Percentiles rank a stretch among this genome's conserved stretches.
Evolutionary conservation across 768 basidiomycete genomes (phyloP).

Genomic region (Leccinum arenicola): DNA sequence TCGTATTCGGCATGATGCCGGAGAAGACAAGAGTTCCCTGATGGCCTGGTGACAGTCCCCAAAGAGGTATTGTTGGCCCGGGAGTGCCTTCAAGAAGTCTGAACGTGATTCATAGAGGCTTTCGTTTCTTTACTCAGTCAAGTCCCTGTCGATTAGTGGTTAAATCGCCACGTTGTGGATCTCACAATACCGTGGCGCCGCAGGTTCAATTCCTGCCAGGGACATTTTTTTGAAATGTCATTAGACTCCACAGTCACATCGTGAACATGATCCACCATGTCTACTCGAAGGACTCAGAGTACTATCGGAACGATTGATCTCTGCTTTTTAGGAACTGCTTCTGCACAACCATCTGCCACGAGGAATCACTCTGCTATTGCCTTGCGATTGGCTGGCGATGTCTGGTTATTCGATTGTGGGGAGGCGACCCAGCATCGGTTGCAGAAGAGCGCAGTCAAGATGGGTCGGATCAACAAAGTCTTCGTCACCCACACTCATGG

Average conservation of each 20-base stretch:
- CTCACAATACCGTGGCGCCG: constrained; percentile 35
- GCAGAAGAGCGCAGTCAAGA: constrained; percentile 69
- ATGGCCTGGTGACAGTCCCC: too few species aligned
- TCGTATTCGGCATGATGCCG: constrained; percentile 14
- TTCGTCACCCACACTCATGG: constrained; percentile 92
- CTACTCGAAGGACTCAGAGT: constrained; percentile 9
- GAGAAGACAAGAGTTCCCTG: not conserved
- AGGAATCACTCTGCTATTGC: constrained; percentile 77
- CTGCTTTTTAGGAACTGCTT: constrained; percentile 80
- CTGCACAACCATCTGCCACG: constrained; percentile 76
- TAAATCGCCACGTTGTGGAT: constrained; percentile 42
- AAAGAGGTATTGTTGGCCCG: too few species aligned
- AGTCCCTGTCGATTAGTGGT: constrained; percentile 44
- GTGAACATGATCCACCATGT: constrained; percentile 10
- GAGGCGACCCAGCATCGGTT: constrained; percentile 80
- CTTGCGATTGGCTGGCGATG: constrained; percentile 60
- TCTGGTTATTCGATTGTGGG: constrained; percentile 86
- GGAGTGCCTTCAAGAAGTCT: too few species aligned
- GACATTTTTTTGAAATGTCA: constrained; percentile 21
- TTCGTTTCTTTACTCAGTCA: not conserved
- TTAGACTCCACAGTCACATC: too few species aligned
- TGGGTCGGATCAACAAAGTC: constrained; percentile 77
- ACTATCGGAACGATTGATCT: constrained; percentile 43
- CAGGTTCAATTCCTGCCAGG: constrained; percentile 37
- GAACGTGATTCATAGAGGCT: too few species aligned